These are phyloP conservation scores for Bombardia bombarda DNA, from an alignment of 495 filamentous ascomycete genomes.

Conservation along the genomic window DNA sequence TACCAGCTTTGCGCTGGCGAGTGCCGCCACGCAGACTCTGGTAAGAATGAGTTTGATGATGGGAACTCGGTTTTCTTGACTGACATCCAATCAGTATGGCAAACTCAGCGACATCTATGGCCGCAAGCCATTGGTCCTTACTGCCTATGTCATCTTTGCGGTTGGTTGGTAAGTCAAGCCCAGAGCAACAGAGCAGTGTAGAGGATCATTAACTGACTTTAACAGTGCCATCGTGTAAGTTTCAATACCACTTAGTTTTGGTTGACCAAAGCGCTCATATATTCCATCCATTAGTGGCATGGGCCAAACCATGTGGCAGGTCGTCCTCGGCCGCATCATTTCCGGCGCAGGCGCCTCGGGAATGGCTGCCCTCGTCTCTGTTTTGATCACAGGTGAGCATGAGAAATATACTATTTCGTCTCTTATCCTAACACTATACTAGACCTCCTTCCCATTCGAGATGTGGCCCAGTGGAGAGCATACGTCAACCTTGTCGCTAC, in stretches of 20 bases:
- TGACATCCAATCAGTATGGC: constrained; percentile 30
- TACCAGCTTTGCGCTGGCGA: constrained; percentile 53
- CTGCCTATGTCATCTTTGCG: constrained; percentile 34
- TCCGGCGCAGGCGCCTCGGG: constrained; percentile 54
- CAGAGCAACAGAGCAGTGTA: too few relatives aligned
- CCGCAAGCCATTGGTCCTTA: constrained; percentile 32
- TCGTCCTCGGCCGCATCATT: constrained; percentile 50
- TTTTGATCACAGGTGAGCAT: constrained; percentile 59
- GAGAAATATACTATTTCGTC: too few relatives aligned
- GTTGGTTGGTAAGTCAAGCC: constrained; percentile 33
- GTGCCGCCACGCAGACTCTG: constrained; percentile 51
- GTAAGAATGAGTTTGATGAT: constrained; percentile 17
- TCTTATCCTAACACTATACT: not conserved
- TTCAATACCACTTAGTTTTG: too few relatives aligned
- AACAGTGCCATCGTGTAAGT: constrained; percentile 32
- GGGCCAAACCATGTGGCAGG: constrained; percentile 41
- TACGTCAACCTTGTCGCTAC: constrained; percentile 60
- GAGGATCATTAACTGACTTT: too few relatives aligned
- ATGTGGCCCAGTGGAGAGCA: constrained; percentile 58
- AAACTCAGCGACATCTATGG: constrained; percentile 46
- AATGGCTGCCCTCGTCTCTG: constrained; percentile 46
- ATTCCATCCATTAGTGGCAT: constrained; percentile 5
- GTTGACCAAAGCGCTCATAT: too few relatives aligned
- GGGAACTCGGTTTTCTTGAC: not conserved
- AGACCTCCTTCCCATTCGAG: constrained; percentile 57